These are phyloP conservation scores for Chrysoporthe deuterocubensis DNA, from an alignment of 2,329 filamentous ascomycete species.

Conservation along the genomic window DNA sequence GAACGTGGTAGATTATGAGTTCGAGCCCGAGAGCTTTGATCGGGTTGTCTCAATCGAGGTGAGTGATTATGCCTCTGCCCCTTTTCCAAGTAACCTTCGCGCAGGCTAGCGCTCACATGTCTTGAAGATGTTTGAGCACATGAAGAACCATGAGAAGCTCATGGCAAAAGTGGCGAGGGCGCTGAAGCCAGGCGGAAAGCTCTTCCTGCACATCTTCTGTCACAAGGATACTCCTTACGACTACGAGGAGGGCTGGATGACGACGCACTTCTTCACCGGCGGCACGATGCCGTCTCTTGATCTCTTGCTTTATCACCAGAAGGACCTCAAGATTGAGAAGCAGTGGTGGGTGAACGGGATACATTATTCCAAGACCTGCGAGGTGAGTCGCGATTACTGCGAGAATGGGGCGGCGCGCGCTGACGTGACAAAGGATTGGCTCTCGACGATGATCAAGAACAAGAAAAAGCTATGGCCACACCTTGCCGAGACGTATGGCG, in stretches of 20 bases:
- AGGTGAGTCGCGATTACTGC: constrained; percentile 46
- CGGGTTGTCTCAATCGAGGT: constrained; percentile 68
- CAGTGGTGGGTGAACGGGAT: constrained; percentile 75
- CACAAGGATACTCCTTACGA: constrained; percentile 70
- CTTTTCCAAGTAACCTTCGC: constrained; percentile 7
- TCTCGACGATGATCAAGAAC: constrained; percentile 61
- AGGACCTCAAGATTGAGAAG: constrained; percentile 59
- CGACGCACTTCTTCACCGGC: constrained; percentile 72
- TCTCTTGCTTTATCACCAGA: constrained; percentile 69
- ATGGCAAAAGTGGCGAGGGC: constrained; percentile 65
- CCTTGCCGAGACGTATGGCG: constrained; percentile 67
- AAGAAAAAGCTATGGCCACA: constrained; percentile 67
- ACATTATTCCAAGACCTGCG: constrained; percentile 72
- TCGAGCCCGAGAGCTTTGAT: constrained; percentile 61
- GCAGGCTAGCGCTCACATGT: neutral
- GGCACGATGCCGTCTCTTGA: constrained; percentile 74
- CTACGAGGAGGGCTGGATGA: constrained; percentile 76
- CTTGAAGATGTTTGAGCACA: constrained; percentile 70
- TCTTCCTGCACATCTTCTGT: constrained; percentile 72
- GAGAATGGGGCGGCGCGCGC: neutral
- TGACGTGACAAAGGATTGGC: constrained; percentile 56
- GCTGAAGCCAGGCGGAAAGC: constrained; percentile 65
- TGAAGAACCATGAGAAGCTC: constrained; percentile 74
- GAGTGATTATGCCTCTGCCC: neutral
- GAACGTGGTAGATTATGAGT: constrained; percentile 69